Evolutionary conservation across 306 rosid genomes (phyloP), one percentile per base, ranked within the genome.

Genomic region (Calophaca sinica): DNA sequence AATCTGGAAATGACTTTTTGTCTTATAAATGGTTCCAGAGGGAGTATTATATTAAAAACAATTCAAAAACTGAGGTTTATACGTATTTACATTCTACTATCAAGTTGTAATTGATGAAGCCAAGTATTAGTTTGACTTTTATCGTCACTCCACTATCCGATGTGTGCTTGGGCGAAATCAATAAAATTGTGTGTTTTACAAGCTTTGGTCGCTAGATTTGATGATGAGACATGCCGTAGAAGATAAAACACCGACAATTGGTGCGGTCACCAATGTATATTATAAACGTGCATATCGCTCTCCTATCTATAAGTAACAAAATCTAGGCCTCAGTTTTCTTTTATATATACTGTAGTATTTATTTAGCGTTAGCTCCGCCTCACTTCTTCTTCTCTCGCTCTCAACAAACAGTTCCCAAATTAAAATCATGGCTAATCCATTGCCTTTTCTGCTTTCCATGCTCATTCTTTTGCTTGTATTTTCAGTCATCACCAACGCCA

Each of bases 161-260:
- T 8, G 48, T 38, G 32, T 4, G 32, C 3, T 4, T 20, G 26
- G 1, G 26, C 26, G 26, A 45, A 57, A 46, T 44, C 2, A 8
- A 26, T 8, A 44, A 73, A 69, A 68, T 44, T 61, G 60, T 62
- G 70, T 55, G 14, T 58, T 71, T 75, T 9, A 13, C 41, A 65
- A 13, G 42, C 38, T 53, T 72, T 28, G 50, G 14, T 76, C 45
- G 77, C 62, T 59, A 46, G 78, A 69, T 80, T 51, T 75, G 76
- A 72, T 70, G 76, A 77, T 80, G 75, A 57, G 67, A 70, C 31
- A 63, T 84, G 44, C 13, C 85, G 62, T 77, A 63, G 73, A 84
- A 88, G 90, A 82, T 82, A 84, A 83, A 80, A 59, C 91, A 88
- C 93, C 93, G 90, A 90, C 91, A 88, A 77, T 74, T 66, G 81